Percentiles rank a stretch among this genome's conserved stretches.
phyloP scores from a whole-genome alignment of 1,284 basidiomycete genomes.

The Leccinum pachyderme region DNA sequence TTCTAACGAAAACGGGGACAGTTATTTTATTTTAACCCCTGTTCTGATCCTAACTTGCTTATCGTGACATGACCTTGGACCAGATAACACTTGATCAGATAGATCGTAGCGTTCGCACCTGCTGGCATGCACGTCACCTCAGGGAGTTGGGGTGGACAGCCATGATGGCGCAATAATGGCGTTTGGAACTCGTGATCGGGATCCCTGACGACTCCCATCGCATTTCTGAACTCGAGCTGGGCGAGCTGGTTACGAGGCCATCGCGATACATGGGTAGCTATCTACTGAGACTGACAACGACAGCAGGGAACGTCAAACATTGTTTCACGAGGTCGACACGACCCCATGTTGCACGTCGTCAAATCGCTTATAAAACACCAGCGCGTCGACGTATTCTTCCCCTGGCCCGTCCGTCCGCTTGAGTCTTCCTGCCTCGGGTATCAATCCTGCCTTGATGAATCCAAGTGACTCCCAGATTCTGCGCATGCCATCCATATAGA shows the following conservation, averaged over 20 bases:
- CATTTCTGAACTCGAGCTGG: background rate
- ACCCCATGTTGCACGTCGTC: constrained; percentile 9
- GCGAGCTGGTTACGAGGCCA: background rate
- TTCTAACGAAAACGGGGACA: background rate
- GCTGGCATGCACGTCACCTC: background rate
- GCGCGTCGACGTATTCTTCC: constrained; percentile 89
- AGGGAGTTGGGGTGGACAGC: background rate
- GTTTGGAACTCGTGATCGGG: background rate
- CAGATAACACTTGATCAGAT: background rate
- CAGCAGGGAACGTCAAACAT: background rate
- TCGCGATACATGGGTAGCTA: background rate
- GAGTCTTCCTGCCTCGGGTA: constrained; percentile 84
- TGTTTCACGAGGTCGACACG: background rate
- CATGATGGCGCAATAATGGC: background rate
- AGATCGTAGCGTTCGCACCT: background rate
- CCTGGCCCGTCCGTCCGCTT: constrained; percentile 60
- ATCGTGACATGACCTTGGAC: background rate
- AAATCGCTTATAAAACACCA: constrained; percentile 84
- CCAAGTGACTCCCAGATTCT: constrained; percentile 86
- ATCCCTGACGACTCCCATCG: background rate
- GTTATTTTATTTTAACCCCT: background rate
- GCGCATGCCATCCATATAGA: background rate
- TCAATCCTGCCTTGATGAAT: constrained; percentile 79
- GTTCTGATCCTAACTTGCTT: background rate
- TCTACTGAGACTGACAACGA: background rate